These are phyloP conservation scores for Neonothopanus nambi DNA, from an alignment of 1,284 basidiomycete species.

Conservation along the genomic window DNA sequence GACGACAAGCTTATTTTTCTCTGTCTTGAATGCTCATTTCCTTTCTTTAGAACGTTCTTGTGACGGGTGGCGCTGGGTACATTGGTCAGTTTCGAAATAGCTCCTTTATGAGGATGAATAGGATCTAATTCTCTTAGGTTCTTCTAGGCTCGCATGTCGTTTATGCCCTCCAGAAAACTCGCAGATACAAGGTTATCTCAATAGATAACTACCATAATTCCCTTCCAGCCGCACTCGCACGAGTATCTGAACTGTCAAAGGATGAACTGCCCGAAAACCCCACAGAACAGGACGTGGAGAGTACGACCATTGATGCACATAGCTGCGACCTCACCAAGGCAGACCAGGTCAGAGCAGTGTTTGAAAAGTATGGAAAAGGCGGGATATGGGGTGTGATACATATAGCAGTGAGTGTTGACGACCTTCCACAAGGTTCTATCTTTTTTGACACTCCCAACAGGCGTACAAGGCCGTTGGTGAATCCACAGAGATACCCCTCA, in stretches of 20 bases:
- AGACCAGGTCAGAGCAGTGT: constrained; percentile 73
- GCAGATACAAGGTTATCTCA: constrained; percentile 89
- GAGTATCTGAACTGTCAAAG: constrained; percentile 79
- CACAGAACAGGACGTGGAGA: constrained; percentile 63
- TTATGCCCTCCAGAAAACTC: constrained; percentile 81
- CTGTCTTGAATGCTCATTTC: constrained; percentile 1
- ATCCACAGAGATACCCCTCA: constrained; percentile 91
- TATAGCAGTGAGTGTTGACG: constrained; percentile 63
- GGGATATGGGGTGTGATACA: constrained; percentile 99
- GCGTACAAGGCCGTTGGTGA: constrained; percentile 99
- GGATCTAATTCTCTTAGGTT: neutral
- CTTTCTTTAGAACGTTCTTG: constrained; percentile 18
- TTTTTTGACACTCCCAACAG: constrained; percentile 35
- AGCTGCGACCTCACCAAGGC: constrained; percentile 75
- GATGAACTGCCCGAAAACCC: constrained; percentile 63
- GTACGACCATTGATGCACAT: constrained; percentile 70
- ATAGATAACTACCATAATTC: constrained; percentile 95
- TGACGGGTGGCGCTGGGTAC: constrained; percentile 18
- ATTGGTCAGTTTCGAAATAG: constrained; percentile 8
- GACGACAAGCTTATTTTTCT: neutral
- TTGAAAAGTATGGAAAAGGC: constrained; percentile 83
- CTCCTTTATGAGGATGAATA: neutral
- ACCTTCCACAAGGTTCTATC: constrained; percentile 28
- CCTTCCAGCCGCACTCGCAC: constrained; percentile 68
- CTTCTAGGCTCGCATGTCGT: constrained; percentile 86